Evolutionary conservation across 2,329 filamentous ascomycete species (phyloP), one percentile per base, ranked within the genome.

Genomic region (Claviceps capensis): DNA sequence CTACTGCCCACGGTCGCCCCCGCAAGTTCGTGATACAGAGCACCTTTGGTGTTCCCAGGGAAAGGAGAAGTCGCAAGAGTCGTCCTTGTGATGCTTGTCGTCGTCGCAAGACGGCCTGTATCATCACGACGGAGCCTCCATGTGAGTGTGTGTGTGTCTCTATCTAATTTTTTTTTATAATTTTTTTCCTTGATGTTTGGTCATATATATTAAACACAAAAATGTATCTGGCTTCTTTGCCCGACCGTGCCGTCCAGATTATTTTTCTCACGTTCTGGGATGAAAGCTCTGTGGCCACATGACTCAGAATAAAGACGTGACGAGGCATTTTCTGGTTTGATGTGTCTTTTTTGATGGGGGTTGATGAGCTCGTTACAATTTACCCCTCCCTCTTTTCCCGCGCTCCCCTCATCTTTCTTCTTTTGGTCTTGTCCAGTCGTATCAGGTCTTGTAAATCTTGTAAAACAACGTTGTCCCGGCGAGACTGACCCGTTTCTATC

Each of bases 1-100:
- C 26, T 30, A 30, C 26, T 30, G 14, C 16, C 49, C 38, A 53
- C 13, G 19, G 23, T 23, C 53, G 51, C 11, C 53, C 61, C 48
- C 69, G 69, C 58, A 68, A 65, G 52, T 71, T 70, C 57, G 67
- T 63, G 53, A 66, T 71, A 49, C 66, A 69, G 53, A 71, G 68
- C 59, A 67, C 67, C 54, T 70, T 70, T 58, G 69, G 69, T 53
- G 62, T 61, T 45, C 63, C 69, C 19, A 60, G 69, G 48, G 62
- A 67, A 57, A 67, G 65, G 37, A 59, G 71, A 51, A 73, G 72
- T 58, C 67, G 71, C 53, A 74, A 73, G 60, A 70, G 70, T 52
- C 65, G 70, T 26, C 72, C 72, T 2, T 74, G 72, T 54, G 72
- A 74, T 59, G 63, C 65, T 11, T 74, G 72, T 55, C 68, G 71